Conservation (phyloP, 345 rosid species). For the Corymbia maculata region DNA sequence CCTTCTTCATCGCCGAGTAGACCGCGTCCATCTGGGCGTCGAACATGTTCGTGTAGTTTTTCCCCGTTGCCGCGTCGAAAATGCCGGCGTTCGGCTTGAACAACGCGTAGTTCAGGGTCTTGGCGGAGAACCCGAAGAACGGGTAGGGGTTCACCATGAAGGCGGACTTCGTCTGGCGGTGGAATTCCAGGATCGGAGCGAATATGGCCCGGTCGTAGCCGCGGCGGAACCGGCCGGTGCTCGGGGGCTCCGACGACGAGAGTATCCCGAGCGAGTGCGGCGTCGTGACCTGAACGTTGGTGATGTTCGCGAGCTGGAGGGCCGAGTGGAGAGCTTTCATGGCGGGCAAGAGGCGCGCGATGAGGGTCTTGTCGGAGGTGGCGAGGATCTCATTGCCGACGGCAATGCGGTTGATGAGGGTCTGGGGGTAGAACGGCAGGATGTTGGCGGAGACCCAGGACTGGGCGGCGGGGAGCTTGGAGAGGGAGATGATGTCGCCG, state of each 20-base stretch:
- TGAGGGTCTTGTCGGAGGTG: constrained; percentile 45
- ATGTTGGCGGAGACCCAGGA: constrained; percentile 49
- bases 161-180: constrained; percentile 57
- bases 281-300: constrained; percentile 46
- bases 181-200: constrained; percentile 69
- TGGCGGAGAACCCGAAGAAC: constrained; percentile 54
- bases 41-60: constrained; percentile 95
- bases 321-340: constrained; percentile 57
- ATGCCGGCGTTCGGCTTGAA: constrained; percentile 65
- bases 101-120: constrained; percentile 77
- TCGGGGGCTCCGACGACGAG: constrained; percentile 71
- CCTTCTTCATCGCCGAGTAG: constrained; percentile 45
- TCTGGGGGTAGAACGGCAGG: constrained; percentile 43
- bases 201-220: constrained; percentile 52
- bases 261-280: constrained; percentile 68
- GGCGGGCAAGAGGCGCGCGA: constrained; percentile 53
- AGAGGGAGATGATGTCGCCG: constrained; percentile 49
- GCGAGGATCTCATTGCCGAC: constrained; percentile 73
- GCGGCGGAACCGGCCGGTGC: constrained; percentile 53
- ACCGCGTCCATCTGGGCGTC: constrained; percentile 97
- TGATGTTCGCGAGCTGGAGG: constrained; percentile 40
- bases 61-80: constrained; percentile 49
- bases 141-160: constrained; percentile 94
- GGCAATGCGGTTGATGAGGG: constrained; percentile 44
- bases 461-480: constrained; percentile 47